These are phyloP conservation scores for Tetracladium marchalianum DNA, from an alignment of 495 filamentous ascomycete species.

Conservation along the genomic window DNA sequence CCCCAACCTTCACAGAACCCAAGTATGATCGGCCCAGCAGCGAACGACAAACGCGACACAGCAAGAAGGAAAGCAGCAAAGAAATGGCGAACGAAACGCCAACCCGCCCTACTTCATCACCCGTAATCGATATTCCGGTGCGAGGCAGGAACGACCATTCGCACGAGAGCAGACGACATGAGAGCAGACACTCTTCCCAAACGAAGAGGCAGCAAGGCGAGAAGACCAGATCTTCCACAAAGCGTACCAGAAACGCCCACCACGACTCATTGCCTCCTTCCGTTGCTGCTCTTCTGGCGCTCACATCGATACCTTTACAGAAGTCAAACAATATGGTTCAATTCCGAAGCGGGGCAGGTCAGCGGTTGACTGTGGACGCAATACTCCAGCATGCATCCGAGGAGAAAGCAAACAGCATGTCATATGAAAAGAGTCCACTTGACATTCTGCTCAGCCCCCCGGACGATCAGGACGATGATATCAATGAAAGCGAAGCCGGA, in stretches of 20 bases:
- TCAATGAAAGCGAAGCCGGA: conserved; percentile 32
- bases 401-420: conserved; percentile 38
- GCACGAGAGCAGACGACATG: conserved; percentile 6
- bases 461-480: conserved; percentile 40
- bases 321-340: conserved; percentile 16
- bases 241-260: conserved; percentile 28
- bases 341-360: conserved; percentile 15
- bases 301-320: conserved; percentile 47
- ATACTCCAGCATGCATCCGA: conserved; percentile 37
- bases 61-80: conserved; percentile 3
- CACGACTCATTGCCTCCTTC: conserved; percentile 45
- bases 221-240: no score
- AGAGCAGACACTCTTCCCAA: neutral
- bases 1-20: conserved; percentile 3
- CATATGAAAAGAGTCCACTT: conserved; percentile 36
- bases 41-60: conserved; percentile 4
- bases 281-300: conserved; percentile 47
- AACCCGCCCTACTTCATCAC: conserved; percentile 10
- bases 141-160: conserved; percentile 5
- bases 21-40: conserved; percentile 1
- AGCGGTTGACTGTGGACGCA: conserved; percentile 40
- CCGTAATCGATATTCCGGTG: conserved; percentile 17
- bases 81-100: neutral
- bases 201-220: neutral
- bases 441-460: conserved; percentile 45